Evolutionary conservation across 768 basidiomycete species (phyloP).

Genomic region (Phlebiopsis gigantea): DNA sequence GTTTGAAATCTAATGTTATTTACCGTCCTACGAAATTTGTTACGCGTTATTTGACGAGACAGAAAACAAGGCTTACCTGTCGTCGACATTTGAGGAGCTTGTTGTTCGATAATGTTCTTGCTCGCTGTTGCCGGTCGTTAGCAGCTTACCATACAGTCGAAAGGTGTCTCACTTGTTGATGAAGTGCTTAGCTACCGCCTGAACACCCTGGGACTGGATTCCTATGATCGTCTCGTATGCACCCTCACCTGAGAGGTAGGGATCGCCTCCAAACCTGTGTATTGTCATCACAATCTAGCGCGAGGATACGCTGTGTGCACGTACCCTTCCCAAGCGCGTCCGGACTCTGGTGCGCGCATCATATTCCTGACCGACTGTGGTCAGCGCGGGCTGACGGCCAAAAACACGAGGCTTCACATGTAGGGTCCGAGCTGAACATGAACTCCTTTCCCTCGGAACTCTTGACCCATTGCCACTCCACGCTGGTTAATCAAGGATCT

Average conservation of each 20-base stretch:
- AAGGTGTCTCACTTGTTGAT: slow-evolving; percentile 17
- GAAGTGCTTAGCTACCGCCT: slow-evolving; percentile 21
- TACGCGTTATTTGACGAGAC: neutral
- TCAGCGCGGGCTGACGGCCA: neutral
- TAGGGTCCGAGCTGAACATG: slow-evolving; percentile 30
- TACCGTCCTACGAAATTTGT: slow-evolving; percentile 5
- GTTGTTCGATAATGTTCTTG: slow-evolving; percentile 56
- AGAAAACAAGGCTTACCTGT: slow-evolving; percentile 28
- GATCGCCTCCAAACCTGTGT: slow-evolving; percentile 20
- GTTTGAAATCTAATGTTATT: neutral
- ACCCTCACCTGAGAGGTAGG: slow-evolving; percentile 28
- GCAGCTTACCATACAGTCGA: neutral
- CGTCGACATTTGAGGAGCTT: slow-evolving; percentile 64
- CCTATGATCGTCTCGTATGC: slow-evolving; percentile 28
- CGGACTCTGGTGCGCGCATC: slow-evolving; percentile 24
- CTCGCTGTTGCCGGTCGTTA: slow-evolving; percentile 27
- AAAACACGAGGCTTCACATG: slow-evolving; percentile 5
- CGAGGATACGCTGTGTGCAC: neutral
- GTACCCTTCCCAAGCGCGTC: slow-evolving; percentile 44
- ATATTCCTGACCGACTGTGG: slow-evolving; percentile 11
- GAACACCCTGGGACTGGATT: slow-evolving; percentile 27
- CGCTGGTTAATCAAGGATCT: slow-evolving; percentile 57
- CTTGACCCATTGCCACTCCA: slow-evolving; percentile 58
- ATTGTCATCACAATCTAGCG: neutral
- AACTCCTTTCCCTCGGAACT: slow-evolving; percentile 56